Evolutionary conservation across 371 early-diverging fungal species (phyloP).

Genomic region (Choanephora cucurbitarum): DNA sequence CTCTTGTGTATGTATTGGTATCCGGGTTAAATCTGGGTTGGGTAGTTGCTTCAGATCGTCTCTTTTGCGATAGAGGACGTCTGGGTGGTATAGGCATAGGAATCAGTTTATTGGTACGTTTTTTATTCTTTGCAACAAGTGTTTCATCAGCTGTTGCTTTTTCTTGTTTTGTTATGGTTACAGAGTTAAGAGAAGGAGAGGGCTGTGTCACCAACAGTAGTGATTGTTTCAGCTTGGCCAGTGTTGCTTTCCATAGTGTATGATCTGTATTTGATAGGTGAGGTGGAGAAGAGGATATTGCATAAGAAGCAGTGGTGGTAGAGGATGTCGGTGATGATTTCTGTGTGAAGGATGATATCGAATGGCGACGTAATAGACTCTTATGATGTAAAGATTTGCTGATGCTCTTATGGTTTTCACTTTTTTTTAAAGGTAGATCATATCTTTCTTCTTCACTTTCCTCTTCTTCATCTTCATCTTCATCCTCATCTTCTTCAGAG

Average conservation of each 20-base stretch:
- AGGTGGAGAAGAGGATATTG: conserved; percentile 46
- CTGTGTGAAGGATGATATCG: conserved; percentile 35
- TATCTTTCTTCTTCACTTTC: conserved; percentile 24
- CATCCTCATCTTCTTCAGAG: conserved; percentile 27
- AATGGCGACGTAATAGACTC: conserved; percentile 34
- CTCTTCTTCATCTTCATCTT: conserved; percentile 26
- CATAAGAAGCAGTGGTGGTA: conserved; percentile 41
- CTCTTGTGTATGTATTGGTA: conserved; percentile 55
- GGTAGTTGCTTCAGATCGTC: conserved; percentile 54
- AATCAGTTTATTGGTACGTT: conserved; percentile 24
- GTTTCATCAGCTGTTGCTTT: conserved; percentile 13
- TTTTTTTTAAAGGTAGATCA: neutral
- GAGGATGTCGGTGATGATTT: conserved; percentile 28
- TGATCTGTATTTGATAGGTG: conserved; percentile 22
- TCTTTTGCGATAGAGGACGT: conserved; percentile 30
- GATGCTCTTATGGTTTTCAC: neutral
- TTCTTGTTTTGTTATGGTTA: neutral
- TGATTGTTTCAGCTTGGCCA: conserved; percentile 19
- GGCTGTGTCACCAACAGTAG: conserved; percentile 15
- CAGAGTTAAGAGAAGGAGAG: conserved; percentile 14
- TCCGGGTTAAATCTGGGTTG: conserved; percentile 53
- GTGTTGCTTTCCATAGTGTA: conserved; percentile 25
- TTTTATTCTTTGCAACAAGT: neutral
- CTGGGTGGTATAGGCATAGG: conserved; percentile 52
- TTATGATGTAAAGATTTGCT: conserved; percentile 10